phyloP scores from a whole-genome alignment of 306 rosid species.

The Parietaria judaica region DNA sequence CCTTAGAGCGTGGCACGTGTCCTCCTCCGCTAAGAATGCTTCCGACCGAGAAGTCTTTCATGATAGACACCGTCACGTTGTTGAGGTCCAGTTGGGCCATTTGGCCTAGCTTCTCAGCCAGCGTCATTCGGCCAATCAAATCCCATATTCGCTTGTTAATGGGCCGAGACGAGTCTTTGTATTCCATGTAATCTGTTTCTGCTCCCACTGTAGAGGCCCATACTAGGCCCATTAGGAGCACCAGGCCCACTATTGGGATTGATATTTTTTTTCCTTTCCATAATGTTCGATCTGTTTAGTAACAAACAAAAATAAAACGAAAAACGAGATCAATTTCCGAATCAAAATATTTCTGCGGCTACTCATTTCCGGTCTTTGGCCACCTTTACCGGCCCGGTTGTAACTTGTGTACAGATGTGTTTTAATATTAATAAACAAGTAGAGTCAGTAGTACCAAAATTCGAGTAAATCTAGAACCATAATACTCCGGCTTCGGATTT shows the following conservation, averaged over 20 bases:
- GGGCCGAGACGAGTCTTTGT: conserved; percentile 17
- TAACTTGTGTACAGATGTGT: too few species aligned
- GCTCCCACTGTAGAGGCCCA: neutral
- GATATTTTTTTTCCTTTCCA: neutral
- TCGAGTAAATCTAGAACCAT: too few species aligned
- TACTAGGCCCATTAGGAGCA: neutral
- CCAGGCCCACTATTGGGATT: neutral
- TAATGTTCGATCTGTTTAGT: too few species aligned
- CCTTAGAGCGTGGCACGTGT: conserved; percentile 6
- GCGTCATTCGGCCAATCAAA: conserved; percentile 16
- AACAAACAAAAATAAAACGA: too few species aligned
- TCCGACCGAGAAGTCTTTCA: conserved; percentile 15
- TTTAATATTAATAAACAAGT: too few species aligned
- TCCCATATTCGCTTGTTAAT: conserved; percentile 9
- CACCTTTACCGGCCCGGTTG: too few species aligned
- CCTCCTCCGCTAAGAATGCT: conserved; percentile 26
- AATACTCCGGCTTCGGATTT: too few species aligned
- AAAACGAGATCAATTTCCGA: too few species aligned
- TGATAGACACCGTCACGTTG: conserved; percentile 7
- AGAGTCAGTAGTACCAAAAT: too few species aligned
- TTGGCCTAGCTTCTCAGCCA: conserved; percentile 21
- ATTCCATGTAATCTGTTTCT: conserved; percentile 1
- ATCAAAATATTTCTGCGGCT: too few species aligned
- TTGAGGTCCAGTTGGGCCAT: conserved; percentile 19
- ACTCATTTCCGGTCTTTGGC: too few species aligned